Evolutionary conservation across 495 filamentous ascomycete species (phyloP).

Genomic region (Penicillium parvum): DNA sequence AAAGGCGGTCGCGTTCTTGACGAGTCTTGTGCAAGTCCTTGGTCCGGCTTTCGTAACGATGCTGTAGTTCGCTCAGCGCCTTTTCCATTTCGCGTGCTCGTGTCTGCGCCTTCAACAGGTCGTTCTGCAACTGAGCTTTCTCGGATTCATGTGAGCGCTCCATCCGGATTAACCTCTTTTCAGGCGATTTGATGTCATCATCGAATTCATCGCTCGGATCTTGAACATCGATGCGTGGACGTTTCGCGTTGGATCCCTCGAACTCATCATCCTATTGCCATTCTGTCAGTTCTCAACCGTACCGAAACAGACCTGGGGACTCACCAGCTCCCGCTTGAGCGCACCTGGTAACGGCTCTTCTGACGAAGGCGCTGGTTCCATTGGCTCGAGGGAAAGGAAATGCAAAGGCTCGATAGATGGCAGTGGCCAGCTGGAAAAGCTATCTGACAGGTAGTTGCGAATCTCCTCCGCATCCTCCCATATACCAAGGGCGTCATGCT

Average conservation of each 20-base stretch:
- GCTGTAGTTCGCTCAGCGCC: conserved; percentile 31
- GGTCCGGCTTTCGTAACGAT: conserved; percentile 42
- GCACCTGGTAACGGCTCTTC: conserved; percentile 9
- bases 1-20: conserved; percentile 30
- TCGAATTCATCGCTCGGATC: conserved; percentile 32
- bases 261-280: conserved; percentile 26
- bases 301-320: conserved; percentile 4
- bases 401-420: conserved; percentile 40
- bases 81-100: conserved; percentile 27
- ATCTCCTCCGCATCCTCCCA: conserved; percentile 45
- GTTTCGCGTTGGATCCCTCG: conserved; percentile 27
- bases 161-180: conserved; percentile 35
- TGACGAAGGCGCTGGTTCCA: conserved; percentile 20
- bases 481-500: conserved; percentile 43
- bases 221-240: conserved; percentile 28
- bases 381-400: conserved; percentile 22
- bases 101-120: conserved; percentile 17
- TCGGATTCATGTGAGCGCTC: conserved; percentile 27
- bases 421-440: conserved; percentile 39
- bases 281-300: conserved; percentile 3
- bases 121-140: conserved; percentile 25
- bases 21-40: conserved; percentile 35
- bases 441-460: conserved; percentile 33
- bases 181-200: conserved; percentile 28
- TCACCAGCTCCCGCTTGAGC: conserved; percentile 38